These are phyloP conservation scores for Cyclospora cayetanensis DNA, from an alignment of 169 alveolate genomes.

Conservation along the genomic window DNA sequence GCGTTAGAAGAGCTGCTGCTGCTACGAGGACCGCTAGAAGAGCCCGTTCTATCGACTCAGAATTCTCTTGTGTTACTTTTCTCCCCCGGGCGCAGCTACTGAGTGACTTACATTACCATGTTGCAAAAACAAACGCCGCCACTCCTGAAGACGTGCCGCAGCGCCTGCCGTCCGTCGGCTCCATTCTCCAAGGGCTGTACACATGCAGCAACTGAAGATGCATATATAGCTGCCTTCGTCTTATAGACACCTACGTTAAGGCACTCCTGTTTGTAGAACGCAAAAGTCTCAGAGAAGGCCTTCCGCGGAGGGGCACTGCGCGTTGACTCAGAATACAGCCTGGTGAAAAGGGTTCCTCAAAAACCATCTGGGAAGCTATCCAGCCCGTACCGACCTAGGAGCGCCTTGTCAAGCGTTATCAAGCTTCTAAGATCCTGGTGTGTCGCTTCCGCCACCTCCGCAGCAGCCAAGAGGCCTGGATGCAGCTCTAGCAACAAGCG, in stretches of 20 bases:
- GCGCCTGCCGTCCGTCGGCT: background rate
- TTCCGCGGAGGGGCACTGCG: too few species aligned
- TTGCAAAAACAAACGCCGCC: background rate
- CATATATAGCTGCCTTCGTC: too few species aligned
- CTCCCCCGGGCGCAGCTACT: too few species aligned
- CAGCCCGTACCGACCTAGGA: background rate
- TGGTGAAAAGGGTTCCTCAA: too few species aligned
- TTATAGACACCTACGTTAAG: background rate
- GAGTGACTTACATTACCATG: background rate
- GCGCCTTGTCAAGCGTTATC: background rate
- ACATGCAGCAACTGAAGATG: background rate
- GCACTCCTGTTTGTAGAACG: background rate
- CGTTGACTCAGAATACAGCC: too few species aligned
- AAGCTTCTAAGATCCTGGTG: background rate
- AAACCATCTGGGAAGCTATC: too few species aligned
- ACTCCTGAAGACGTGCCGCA: background rate
- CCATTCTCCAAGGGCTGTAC: slow-evolving; percentile 12
- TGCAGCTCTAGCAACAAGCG: background rate
- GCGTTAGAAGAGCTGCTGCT: too few species aligned
- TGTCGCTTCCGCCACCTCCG: background rate
- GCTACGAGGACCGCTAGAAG: too few species aligned
- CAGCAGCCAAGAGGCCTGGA: background rate
- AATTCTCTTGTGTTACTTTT: too few species aligned
- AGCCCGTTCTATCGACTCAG: too few species aligned
- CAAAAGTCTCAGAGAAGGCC: background rate